Conservation (phyloP, 2,329 filamentous ascomycete genomes). For the Elsinoe arachidis region DNA sequence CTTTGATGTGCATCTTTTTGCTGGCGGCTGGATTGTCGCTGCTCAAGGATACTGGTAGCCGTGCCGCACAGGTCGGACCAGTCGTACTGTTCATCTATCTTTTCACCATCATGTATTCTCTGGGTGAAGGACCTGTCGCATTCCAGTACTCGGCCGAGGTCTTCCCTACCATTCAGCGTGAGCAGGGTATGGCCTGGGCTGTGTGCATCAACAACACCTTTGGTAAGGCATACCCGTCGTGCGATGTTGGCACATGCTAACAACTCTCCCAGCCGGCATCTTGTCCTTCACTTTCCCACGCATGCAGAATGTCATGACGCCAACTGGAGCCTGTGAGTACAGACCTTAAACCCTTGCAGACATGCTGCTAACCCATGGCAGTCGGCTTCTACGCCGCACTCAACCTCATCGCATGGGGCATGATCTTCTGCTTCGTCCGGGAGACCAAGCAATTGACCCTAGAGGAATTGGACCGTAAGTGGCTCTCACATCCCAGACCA, state of each 20-base stretch:
- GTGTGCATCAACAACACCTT: conserved; percentile 51
- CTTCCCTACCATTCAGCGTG: conserved; percentile 38
- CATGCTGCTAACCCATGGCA: not conserved
- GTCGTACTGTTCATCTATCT: conserved; percentile 39
- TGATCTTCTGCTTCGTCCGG: conserved; percentile 39
- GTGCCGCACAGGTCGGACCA: conserved; percentile 29
- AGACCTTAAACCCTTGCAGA: not conserved
- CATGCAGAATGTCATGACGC: not conserved
- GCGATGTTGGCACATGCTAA: not conserved
- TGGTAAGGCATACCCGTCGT: too few relatives aligned
- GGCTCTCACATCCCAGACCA: not conserved
- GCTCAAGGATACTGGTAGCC: conserved; percentile 23
- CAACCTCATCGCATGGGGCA: conserved; percentile 34
- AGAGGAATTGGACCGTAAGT: conserved; percentile 36
- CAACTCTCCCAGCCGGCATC: conserved; percentile 23
- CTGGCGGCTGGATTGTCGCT: conserved; percentile 40
- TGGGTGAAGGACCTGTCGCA: conserved; percentile 23
- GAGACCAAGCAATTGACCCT: conserved; percentile 42
- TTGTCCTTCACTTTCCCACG: conserved; percentile 35
- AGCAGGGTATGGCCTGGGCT: conserved; percentile 49
- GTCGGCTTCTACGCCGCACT: conserved; percentile 25
- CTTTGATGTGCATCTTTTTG: conserved; percentile 41
- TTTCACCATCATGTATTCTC: conserved; percentile 21
- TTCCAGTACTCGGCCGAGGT: conserved; percentile 28
- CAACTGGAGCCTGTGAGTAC: conserved; percentile 1